Evolutionary conservation across 2,329 filamentous ascomycete genomes (phyloP), one percentile per base, ranked within the genome.

Genomic region (Didymella arachidicola): DNA sequence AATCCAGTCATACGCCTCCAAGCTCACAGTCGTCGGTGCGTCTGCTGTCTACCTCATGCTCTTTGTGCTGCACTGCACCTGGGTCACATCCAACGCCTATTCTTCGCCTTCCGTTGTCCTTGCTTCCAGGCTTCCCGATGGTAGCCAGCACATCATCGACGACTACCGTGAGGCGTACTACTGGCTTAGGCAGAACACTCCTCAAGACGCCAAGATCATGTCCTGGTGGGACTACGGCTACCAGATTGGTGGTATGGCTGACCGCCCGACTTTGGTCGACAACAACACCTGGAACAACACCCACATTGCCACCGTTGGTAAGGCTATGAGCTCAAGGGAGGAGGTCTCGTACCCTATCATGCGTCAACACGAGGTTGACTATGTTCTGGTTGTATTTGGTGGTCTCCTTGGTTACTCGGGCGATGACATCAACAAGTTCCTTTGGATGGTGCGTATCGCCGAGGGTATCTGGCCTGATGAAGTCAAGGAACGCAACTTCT

Each of bases 221-320:
- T 95, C 93, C 1, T 99, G 95, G 95, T 99, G 95, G 95, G 95
- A 99, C 77, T 99, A 99, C 73, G 95, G 95, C 66, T 99, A 99
- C 82, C 95, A 99, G 81, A 99, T 99, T 78, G 95, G 95, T 81
- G 95, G 95, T 67, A 99, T 99, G 95, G 95, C 95, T 48, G 95
- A 99, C 78, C 87, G 95, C 53, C 95, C 95, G 32, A 99, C 95
- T 1, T 84, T 99, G 32, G 95, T 99, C 32, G 95, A 99, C 83
- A 99, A 99, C 84, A 99, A 99, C 82, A 99, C 95, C 2, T 99
- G 95, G 95, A 99, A 99, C 84, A 99, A 99, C 83, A 99, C 95
- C 7, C 95, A 99, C 78, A 99, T 99, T 79, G 95, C 95, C 52
- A 99, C 95, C 14, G 95, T 99, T 58, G 95, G 95, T 73, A 99